phyloP scores from a whole-genome alignment of 1,139 yeast genomes.

The Debaryomycetaceae sp. region DNA sequence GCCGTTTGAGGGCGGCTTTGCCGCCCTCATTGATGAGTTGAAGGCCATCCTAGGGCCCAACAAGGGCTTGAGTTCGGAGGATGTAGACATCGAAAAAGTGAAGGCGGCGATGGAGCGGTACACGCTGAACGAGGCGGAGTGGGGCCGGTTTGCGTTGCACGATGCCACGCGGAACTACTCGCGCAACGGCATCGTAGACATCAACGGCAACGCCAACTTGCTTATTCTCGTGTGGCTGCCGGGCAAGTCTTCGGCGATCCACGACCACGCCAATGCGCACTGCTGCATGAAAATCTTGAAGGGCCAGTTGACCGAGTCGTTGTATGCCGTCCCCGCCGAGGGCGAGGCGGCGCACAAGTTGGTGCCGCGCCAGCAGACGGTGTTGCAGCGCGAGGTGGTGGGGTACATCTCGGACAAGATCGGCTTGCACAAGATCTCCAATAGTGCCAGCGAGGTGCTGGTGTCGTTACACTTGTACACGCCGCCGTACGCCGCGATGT shows the following conservation, averaged over 20 bases:
- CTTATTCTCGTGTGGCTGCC: constrained; percentile 72
- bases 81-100: constrained; percentile 51
- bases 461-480: constrained; percentile 71
- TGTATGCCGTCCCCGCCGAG: constrained; percentile 48
- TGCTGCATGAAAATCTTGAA: constrained; percentile 62
- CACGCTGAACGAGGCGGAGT: constrained; percentile 46
- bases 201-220: constrained; percentile 65
- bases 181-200: constrained; percentile 63
- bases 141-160: constrained; percentile 56
- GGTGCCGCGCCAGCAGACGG: constrained; percentile 28
- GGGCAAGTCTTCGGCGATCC: constrained; percentile 61
- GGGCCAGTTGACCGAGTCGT: constrained; percentile 56
- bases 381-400: constrained; percentile 42
- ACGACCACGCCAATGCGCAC: constrained; percentile 77
- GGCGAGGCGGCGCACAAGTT: constrained; percentile 21
- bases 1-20: constrained; percentile 20
- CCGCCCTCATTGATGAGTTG: constrained; percentile 26
- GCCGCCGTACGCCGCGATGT: constrained; percentile 71
- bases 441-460: constrained; percentile 48
- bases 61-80: constrained; percentile 41
- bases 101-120: constrained; percentile 47
- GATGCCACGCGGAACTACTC: constrained; percentile 51
- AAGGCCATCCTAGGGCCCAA: constrained; percentile 28
- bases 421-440: constrained; percentile 64
- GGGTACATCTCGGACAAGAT: constrained; percentile 65